These are phyloP conservation scores for Sodiomyces alkalinus DNA, from an alignment of 2,329 filamentous ascomycete species.

Conservation along the genomic window DNA sequence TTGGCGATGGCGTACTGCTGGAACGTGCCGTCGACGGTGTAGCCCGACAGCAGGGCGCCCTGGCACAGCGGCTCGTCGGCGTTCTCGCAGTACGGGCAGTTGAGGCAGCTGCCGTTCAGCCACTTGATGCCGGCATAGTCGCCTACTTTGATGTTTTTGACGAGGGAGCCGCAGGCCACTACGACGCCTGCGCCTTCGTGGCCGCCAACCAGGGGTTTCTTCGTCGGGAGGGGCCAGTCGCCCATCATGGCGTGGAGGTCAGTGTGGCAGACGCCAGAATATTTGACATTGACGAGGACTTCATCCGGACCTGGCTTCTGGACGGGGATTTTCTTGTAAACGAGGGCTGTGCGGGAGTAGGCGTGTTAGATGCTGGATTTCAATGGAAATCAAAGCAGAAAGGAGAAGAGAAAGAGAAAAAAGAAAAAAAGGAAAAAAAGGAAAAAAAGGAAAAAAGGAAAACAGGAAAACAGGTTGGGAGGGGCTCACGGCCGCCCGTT, in stretches of 20 bases:
- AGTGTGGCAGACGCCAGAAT: slow-evolving; percentile 81
- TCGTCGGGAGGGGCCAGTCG: slow-evolving; percentile 75
- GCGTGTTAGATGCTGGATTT: slow-evolving; percentile 1
- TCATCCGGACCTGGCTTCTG: slow-evolving; percentile 72
- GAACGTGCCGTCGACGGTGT: slow-evolving; percentile 86
- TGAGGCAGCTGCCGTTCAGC: slow-evolving; percentile 77
- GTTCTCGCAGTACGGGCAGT: slow-evolving; percentile 70
- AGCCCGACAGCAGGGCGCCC: slow-evolving; percentile 64
- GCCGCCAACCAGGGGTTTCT: slow-evolving; percentile 75
- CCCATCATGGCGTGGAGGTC: slow-evolving; percentile 68
- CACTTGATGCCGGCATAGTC: slow-evolving; percentile 85
- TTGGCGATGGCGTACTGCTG: slow-evolving; percentile 87
- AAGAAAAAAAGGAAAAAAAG: not conserved
- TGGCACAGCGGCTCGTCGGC: slow-evolving; percentile 72
- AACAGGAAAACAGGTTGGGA: not conserved
- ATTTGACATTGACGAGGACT: slow-evolving; percentile 84
- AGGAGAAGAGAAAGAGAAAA: not conserved
- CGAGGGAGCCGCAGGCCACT: slow-evolving; percentile 63
- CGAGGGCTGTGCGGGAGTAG: slow-evolving; percentile 40
- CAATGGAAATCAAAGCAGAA: too few species aligned
- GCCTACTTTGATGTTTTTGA: slow-evolving; percentile 64
- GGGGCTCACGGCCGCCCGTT: slow-evolving; percentile 50
- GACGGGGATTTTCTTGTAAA: slow-evolving; percentile 73
- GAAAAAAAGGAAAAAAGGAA: slow-evolving; percentile 4
- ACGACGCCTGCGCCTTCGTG: slow-evolving; percentile 70